phyloP scores from a whole-genome alignment of 2,329 filamentous ascomycete genomes.

The Penicillium polonicum region DNA sequence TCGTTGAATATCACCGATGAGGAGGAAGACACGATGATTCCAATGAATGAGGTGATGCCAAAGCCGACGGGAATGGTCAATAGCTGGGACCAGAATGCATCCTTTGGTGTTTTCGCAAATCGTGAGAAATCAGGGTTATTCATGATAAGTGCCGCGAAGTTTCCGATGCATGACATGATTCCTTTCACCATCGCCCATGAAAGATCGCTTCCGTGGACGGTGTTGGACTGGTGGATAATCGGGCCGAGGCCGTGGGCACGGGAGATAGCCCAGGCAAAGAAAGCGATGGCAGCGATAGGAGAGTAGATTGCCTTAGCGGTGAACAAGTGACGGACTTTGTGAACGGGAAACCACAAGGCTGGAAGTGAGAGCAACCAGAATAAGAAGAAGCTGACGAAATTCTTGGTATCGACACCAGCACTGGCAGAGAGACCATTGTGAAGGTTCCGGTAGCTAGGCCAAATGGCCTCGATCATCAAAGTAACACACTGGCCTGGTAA shows the following conservation, averaged over 20 bases:
- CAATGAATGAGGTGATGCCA: slow-evolving; percentile 78
- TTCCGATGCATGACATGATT: slow-evolving; percentile 85
- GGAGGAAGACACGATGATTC: slow-evolving; percentile 74
- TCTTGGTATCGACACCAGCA: slow-evolving; percentile 70
- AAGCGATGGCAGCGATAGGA: slow-evolving; percentile 76
- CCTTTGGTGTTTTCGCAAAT: slow-evolving; percentile 72
- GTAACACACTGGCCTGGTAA: slow-evolving; percentile 70
- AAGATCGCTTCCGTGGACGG: slow-evolving; percentile 64
- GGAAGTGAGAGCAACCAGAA: slow-evolving; percentile 82
- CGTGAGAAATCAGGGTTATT: slow-evolving; percentile 82
- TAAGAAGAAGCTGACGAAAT: slow-evolving; percentile 79
- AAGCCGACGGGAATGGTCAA: slow-evolving; percentile 71
- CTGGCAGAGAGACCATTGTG: slow-evolving; percentile 64
- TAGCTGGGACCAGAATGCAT: slow-evolving; percentile 79
- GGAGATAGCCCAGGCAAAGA: slow-evolving; percentile 83
- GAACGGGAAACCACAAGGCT: slow-evolving; percentile 84
- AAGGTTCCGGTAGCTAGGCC: slow-evolving; percentile 61
- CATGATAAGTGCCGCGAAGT: slow-evolving; percentile 82
- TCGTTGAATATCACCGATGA: slow-evolving; percentile 60
- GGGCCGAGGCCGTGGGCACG: slow-evolving; percentile 80
- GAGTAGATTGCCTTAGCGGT: slow-evolving; percentile 86
- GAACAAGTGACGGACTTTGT: slow-evolving; percentile 85
- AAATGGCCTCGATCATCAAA: slow-evolving; percentile 84
- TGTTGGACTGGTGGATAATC: slow-evolving; percentile 69
- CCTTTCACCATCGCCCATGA: slow-evolving; percentile 81